Base-by-base conservation (phyloP, 805 yeast genomes). In the Candida awuae region DNA sequence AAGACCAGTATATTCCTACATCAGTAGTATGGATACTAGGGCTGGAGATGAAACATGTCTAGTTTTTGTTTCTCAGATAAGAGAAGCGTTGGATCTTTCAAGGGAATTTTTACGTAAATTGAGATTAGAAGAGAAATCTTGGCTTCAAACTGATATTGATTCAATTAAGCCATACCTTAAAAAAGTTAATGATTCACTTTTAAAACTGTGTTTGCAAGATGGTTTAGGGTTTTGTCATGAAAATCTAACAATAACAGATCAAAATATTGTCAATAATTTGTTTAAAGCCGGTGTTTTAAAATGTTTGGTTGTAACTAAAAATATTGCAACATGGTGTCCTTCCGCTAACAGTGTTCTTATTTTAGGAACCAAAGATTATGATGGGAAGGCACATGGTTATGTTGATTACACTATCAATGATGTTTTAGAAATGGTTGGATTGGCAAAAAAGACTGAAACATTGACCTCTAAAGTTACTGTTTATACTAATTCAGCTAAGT, bases 331-430 rank as follows among this genome's bases (percentile, higher is more conserved):
- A 31, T 66, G 60, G 45, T 58, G 66, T 7, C 85, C 88, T 0
- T 29, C 56, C 1, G 75, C 85, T 0, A 61, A 67, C 29, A 57
- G 67, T 34, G 83, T 82, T 3, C 58, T 82, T 20, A 66, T 90
- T 5, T 54, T 80, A 41, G 84, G 94, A 10, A 86, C 96, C 0
- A 80, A 75, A 49, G 65, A 59, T 15, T 81, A 66, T 52, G 92
- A 84, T 32, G 90, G 84, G 0, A 71, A 67, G 35, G 95, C 84
- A 47, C 84, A 79, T 49, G 62, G 88, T 23, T 74, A 71, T 46
- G 56, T 77, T 31, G 84, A 80, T 54, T 88, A 85, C 52, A 65
- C 85, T 1, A 66, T 84, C 19, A 71, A 67, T 43, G 80, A 76
- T 9, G 29, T 84, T 1, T 52, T 76, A 35, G 90, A 80, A 47